A percentile compares a stretch with the other conserved stretches of the same genome.
phyloP scores from a whole-genome alignment of 169 alveolate species.

The Condylostoma magnum region DNA sequence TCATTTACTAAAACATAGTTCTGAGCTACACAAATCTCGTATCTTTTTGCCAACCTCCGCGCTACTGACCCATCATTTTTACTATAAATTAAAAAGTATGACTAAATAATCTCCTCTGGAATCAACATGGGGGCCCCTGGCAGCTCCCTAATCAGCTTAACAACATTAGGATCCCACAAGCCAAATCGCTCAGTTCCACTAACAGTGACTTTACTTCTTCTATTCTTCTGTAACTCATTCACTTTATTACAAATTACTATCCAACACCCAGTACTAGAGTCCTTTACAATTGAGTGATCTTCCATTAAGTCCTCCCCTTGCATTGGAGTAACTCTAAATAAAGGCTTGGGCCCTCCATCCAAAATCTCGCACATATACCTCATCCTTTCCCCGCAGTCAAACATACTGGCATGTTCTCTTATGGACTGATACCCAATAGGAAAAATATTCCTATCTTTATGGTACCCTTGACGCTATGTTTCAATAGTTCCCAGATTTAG shows the following conservation, averaged over 20 bases:
- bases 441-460: constrained; percentile 75
- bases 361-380: constrained; percentile 79
- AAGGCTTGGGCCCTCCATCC: constrained; percentile 85
- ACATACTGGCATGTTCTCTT: constrained; percentile 74
- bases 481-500: constrained; percentile 57
- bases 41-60: too few relatives aligned
- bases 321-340: constrained; percentile 66
- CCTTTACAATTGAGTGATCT: constrained; percentile 71
- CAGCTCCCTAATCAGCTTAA: constrained; percentile 56
- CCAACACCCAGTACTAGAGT: constrained; percentile 85
- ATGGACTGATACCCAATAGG: constrained; percentile 81
- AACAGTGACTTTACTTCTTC: constrained; percentile 72
- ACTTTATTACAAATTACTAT: constrained; percentile 68
- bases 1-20: not conserved
- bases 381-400: constrained; percentile 63
- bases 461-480: constrained; percentile 43
- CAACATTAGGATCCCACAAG: constrained; percentile 70
- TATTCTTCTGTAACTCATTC: constrained; percentile 64
- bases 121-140: constrained; percentile 47
- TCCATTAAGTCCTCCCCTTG: constrained; percentile 50
- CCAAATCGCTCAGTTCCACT: constrained; percentile 87
- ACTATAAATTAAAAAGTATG: too few relatives aligned
- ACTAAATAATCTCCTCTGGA: constrained; percentile 30
- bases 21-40: not conserved
- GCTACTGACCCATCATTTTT: too few relatives aligned